A percentile compares a stretch with the other conserved stretches of the same genome.
Evolutionary conservation across 177 flowering plant genomes (phyloP).

Genomic region (Vitis hybrid): DNA sequence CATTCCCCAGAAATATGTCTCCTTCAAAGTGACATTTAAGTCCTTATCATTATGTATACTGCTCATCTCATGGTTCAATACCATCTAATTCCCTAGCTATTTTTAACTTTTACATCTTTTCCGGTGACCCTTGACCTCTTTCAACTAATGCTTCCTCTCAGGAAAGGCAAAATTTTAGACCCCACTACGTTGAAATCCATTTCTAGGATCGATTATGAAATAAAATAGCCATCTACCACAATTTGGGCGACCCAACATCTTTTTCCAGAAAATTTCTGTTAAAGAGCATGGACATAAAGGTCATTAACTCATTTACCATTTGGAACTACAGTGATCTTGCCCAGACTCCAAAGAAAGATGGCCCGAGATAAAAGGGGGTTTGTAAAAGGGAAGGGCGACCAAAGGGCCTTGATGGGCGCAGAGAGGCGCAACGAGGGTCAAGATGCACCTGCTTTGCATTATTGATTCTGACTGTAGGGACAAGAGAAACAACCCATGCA

Average conservation of each 20-base stretch:
- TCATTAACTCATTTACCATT: neutral
- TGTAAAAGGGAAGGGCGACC: neutral
- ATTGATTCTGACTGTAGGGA: slow-evolving; percentile 10
- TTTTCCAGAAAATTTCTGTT: too few relatives aligned
- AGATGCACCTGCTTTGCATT: slow-evolving; percentile 6
- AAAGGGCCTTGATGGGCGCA: slow-evolving; percentile 1
- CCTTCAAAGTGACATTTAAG: slow-evolving; percentile 1
- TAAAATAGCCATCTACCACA: too few relatives aligned
- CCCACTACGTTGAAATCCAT: too few relatives aligned
- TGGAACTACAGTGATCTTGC: neutral
- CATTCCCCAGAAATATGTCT: neutral
- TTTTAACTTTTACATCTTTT: neutral
- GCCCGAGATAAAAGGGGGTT: neutral
- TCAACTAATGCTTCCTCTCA: neutral
- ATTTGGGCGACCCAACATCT: too few relatives aligned
- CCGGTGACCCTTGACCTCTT: neutral
- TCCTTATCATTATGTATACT: neutral
- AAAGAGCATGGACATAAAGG: neutral
- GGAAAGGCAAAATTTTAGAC: too few relatives aligned
- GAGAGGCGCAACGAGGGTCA: neutral
- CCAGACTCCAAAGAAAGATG: neutral
- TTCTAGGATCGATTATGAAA: too few relatives aligned
- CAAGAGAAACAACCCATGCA: slow-evolving; percentile 26
- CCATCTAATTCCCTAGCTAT: too few relatives aligned
- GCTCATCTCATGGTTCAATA: neutral